Conservation (phyloP, 2,329 filamentous ascomycete species). For the Botrytis galanthina region DNA sequence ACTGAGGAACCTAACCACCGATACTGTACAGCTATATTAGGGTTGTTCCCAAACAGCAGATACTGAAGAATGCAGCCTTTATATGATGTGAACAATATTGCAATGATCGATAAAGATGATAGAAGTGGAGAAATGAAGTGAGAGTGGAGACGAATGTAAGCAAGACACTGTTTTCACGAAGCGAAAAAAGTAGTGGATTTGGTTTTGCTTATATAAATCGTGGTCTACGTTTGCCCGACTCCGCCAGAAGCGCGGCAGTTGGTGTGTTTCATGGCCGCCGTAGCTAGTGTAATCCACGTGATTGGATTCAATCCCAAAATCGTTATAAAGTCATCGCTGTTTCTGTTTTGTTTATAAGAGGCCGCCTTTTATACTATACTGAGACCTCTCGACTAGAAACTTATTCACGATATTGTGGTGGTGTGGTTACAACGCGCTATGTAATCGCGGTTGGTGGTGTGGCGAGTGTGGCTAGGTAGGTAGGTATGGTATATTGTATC, state of each 20-base stretch:
- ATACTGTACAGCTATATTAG: background rate
- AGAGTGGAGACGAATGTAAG: background rate
- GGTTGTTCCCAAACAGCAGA: background rate
- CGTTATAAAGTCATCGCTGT: too few species aligned
- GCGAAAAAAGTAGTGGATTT: background rate
- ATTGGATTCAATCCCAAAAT: too few species aligned
- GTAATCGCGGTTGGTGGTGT: too few species aligned
- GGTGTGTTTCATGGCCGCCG: rapidly evolving
- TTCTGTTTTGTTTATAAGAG: too few species aligned
- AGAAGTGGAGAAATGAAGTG: background rate
- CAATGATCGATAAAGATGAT: background rate
- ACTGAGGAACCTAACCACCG: background rate
- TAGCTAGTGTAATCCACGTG: background rate
- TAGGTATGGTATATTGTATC: too few species aligned
- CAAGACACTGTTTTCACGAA: background rate
- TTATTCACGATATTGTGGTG: too few species aligned
- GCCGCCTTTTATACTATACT: too few species aligned
- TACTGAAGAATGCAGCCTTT: background rate
- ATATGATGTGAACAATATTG: background rate
- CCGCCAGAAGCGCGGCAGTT: background rate
- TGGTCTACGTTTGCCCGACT: background rate
- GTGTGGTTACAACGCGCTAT: too few species aligned
- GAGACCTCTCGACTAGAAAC: too few species aligned
- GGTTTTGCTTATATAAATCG: background rate
- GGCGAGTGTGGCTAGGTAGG: too few species aligned